Percentiles rank a stretch among this genome's conserved stretches.
Evolutionary conservation across 75 land plant species (phyloP).

Genomic region (Pinus tabuliformis): DNA sequence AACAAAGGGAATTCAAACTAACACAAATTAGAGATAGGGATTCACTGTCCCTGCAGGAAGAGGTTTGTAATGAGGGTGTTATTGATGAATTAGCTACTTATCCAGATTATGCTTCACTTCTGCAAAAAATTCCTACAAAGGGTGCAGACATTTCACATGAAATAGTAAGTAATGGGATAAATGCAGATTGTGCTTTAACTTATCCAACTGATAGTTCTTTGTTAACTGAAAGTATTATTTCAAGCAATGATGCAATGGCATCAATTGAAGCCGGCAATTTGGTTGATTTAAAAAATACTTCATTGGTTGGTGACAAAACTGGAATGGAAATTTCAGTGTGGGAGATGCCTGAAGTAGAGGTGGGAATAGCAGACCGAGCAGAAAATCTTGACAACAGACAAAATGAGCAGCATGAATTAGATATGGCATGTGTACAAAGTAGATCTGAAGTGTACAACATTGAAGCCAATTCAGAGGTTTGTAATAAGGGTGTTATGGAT

Average conservation of each 20-base stretch:
- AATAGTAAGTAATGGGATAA: background rate
- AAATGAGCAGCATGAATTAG: background rate
- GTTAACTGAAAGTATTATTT: conserved; percentile 1
- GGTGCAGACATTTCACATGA: background rate
- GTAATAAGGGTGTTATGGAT: background rate
- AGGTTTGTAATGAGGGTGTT: background rate
- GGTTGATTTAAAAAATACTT: background rate
- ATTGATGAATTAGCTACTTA: background rate
- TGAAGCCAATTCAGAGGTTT: conserved; percentile 12
- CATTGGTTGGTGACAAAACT: background rate
- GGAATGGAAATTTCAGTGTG: background rate
- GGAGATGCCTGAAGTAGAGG: conserved; percentile 12
- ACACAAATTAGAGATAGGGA: background rate
- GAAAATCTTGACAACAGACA: conserved; percentile 12
- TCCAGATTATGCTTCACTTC: background rate
- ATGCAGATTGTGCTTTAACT: background rate
- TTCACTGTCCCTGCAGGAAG: background rate
- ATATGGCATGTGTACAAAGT: background rate
- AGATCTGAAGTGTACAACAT: background rate
- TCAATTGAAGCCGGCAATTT: conserved; percentile 2
- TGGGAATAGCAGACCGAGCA: conserved; percentile 12
- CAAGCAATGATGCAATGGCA: background rate
- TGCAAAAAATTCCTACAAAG: background rate
- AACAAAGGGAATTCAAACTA: background rate
- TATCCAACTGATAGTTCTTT: background rate